A percentile compares a stretch with the other conserved stretches of the same genome.
Conservation (phyloP, 371 early-diverging fungal species). For the Apophysomyces elegans region DNA sequence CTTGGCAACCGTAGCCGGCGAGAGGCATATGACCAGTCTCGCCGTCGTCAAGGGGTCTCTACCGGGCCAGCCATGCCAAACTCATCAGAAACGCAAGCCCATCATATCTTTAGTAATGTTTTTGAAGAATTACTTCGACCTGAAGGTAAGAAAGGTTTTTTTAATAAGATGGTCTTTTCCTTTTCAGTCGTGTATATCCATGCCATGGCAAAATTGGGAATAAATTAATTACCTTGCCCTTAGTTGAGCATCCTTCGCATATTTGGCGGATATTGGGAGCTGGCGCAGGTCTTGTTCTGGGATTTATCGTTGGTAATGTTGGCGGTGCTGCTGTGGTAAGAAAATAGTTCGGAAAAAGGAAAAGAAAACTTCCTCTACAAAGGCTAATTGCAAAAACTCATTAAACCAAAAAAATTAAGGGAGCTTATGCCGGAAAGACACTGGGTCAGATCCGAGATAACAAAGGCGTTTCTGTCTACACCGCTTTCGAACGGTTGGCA, state of each 20-base stretch:
- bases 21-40: slow-evolving; percentile 80
- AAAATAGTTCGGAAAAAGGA: neutral
- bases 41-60: slow-evolving; percentile 28
- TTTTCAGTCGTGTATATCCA: too few relatives aligned
- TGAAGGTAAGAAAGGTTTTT: slow-evolving; percentile 22
- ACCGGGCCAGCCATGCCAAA: slow-evolving; percentile 11
- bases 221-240: neutral
- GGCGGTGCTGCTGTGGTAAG: slow-evolving; percentile 38
- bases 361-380: neutral
- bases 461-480: slow-evolving; percentile 50
- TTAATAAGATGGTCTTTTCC: too few relatives aligned
- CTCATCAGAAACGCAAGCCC: slow-evolving; percentile 21
- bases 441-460: slow-evolving; percentile 34
- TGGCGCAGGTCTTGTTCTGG: slow-evolving; percentile 33
- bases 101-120: slow-evolving; percentile 36
- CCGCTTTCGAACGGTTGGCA: slow-evolving; percentile 43
- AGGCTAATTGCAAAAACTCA: neutral
- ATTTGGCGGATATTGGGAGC: slow-evolving; percentile 35
- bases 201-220: too few relatives aligned
- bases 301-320: slow-evolving; percentile 40
- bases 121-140: slow-evolving; percentile 38
- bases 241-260: slow-evolving; percentile 34
- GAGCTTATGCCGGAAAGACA: slow-evolving; percentile 30
- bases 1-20: slow-evolving; percentile 76
- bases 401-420: slow-evolving; percentile 19